Evolutionary conservation across 768 basidiomycete genomes (phyloP).

Genomic region (Serendipita sp.): DNA sequence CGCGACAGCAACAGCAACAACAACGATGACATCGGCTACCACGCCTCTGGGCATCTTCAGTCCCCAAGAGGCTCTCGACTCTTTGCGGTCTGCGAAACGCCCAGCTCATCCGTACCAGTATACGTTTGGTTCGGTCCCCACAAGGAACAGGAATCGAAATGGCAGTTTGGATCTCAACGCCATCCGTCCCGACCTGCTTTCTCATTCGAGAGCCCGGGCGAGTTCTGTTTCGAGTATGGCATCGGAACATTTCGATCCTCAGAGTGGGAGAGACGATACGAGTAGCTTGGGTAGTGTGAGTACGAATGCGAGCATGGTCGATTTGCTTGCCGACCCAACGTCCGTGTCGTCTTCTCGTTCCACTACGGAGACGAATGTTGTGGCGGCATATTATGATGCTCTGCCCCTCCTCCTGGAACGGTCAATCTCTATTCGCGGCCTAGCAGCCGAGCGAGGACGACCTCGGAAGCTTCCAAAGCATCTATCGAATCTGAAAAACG

Average conservation of each 20-base stretch:
- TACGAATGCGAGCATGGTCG: background rate
- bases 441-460: background rate
- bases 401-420: no score
- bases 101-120: constrained; percentile 1
- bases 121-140: background rate
- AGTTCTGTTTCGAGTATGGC: background rate
- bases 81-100: background rate
- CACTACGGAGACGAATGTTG: background rate
- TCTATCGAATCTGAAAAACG: background rate
- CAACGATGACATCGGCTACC: background rate
- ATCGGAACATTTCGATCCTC: background rate
- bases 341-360: background rate
- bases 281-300: background rate
- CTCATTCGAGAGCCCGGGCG: background rate
- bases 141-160: background rate
- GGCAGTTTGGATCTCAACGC: background rate
- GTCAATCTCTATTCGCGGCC: background rate
- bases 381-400: background rate
- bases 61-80: background rate
- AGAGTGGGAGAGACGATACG: background rate
- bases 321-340: background rate
- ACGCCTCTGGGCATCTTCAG: background rate
- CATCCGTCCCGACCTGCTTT: background rate
- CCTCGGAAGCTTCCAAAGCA: background rate
- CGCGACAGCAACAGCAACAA: no score